Evolutionary conservation across 176 grass and related monocot species (phyloP).

Genomic region (Melocanna baccifera): DNA sequence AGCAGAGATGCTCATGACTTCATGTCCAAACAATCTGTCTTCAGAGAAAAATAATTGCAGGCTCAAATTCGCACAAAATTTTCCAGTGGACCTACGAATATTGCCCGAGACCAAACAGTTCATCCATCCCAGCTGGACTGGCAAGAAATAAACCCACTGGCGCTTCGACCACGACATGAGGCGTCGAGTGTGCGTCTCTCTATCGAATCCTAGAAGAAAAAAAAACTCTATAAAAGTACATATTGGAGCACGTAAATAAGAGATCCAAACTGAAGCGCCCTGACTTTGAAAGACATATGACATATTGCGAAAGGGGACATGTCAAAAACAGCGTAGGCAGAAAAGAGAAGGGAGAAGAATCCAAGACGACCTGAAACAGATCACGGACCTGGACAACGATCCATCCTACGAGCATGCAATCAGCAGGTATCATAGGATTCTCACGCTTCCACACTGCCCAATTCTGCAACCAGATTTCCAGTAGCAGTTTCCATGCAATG

Average conservation of each 20-base stretch:
- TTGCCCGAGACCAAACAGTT: background rate
- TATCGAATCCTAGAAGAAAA: background rate
- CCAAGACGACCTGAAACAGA: constrained; percentile 24
- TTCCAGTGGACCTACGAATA: background rate
- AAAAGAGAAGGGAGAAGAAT: constrained; percentile 13
- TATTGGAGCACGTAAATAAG: background rate
- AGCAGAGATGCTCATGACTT: background rate
- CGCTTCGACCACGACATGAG: background rate
- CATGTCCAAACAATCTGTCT: background rate
- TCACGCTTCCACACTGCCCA: constrained; percentile 22
- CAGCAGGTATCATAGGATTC: constrained; percentile 19
- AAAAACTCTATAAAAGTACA: background rate
- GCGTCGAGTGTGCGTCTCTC: background rate
- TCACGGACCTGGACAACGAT: constrained; percentile 24
- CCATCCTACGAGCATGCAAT: background rate
- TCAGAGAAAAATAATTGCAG: background rate
- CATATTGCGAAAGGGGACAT: background rate
- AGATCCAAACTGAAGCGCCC: background rate
- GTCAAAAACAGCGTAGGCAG: background rate
- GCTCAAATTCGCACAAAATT: background rate
- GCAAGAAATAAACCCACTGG: background rate
- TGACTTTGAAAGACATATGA: constrained; percentile 26
- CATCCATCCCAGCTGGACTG: background rate
- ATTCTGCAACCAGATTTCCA: constrained; percentile 36
- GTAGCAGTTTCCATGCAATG: constrained; percentile 36